phyloP scores from a whole-genome alignment of 495 filamentous ascomycete species.

The Xylaria curta region DNA sequence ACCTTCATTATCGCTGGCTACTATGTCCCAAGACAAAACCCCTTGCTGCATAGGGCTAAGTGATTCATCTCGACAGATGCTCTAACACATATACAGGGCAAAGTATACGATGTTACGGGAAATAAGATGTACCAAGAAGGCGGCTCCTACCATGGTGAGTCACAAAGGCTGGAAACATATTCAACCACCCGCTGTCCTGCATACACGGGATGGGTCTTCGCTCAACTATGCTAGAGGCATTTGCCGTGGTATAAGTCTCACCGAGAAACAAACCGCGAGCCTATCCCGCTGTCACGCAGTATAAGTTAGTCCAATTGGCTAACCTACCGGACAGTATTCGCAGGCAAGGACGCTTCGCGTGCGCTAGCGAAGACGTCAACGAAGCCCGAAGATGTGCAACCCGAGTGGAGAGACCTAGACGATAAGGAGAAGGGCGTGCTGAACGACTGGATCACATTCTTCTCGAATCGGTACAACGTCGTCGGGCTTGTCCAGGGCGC shows the following conservation, averaged over 20 bases:
- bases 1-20: background rate
- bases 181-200: background rate
- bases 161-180: background rate
- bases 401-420: slow-evolving; percentile 83
- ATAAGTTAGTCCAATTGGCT: slow-evolving; percentile 24
- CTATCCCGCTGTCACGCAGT: background rate
- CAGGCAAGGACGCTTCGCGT: slow-evolving; percentile 91
- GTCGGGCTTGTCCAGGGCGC: slow-evolving; percentile 77
- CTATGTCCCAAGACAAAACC: background rate
- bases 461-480: slow-evolving; percentile 93
- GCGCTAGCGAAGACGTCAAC: slow-evolving; percentile 86
- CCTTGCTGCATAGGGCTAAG: slow-evolving; percentile 21
- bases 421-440: slow-evolving; percentile 89
- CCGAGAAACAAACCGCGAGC: background rate
- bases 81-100: slow-evolving; percentile 59
- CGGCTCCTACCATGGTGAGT: slow-evolving; percentile 82
- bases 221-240: background rate
- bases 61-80: slow-evolving; percentile 23
- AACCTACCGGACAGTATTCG: slow-evolving; percentile 71
- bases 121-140: slow-evolving; percentile 85
- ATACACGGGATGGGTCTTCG: background rate
- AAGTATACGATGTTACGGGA: slow-evolving; percentile 89
- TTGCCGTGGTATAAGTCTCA: background rate
- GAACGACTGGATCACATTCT: slow-evolving; percentile 93
- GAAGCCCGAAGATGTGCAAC: slow-evolving; percentile 79